These are phyloP conservation scores for Neodidymelliopsis sp. DNA, from an alignment of 2,329 filamentous ascomycete species.

Conservation along the genomic window DNA sequence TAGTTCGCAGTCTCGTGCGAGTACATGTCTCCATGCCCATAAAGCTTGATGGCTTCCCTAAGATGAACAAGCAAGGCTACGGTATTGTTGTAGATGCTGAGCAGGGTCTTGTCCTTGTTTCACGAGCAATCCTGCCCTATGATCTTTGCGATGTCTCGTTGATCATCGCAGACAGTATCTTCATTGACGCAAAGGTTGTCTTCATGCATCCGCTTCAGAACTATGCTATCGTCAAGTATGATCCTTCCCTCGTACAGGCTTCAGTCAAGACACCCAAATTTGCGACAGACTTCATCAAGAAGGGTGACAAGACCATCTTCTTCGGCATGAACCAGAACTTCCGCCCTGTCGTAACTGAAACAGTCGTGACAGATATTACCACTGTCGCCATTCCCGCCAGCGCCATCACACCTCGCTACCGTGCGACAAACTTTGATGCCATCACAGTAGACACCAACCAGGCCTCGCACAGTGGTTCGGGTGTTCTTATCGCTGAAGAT, in stretches of 20 bases:
- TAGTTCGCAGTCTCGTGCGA: slow-evolving; percentile 93
- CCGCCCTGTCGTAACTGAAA: slow-evolving; percentile 90
- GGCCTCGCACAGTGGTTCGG: slow-evolving; percentile 89
- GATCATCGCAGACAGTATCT: slow-evolving; percentile 95
- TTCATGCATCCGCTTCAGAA: slow-evolving; percentile 98
- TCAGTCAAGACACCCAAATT: slow-evolving; percentile 90
- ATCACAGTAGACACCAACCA: slow-evolving; percentile 96
- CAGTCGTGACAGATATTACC: slow-evolving; percentile 95
- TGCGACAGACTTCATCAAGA: slow-evolving; percentile 81
- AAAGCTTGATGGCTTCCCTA: slow-evolving; percentile 97
- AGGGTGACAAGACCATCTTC: slow-evolving; percentile 94
- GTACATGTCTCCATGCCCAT: slow-evolving; percentile 92
- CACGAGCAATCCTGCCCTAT: slow-evolving; percentile 91
- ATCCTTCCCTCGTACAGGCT: slow-evolving; percentile 89
- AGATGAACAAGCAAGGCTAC: slow-evolving; percentile 92
- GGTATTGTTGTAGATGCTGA: slow-evolving; percentile 97
- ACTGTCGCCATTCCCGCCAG: slow-evolving; percentile 96
- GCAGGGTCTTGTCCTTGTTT: slow-evolving; percentile 93
- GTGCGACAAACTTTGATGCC: slow-evolving; percentile 94
- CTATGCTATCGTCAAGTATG: slow-evolving; percentile 94
- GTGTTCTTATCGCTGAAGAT: slow-evolving; percentile 87
- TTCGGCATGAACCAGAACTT: slow-evolving; percentile 98
- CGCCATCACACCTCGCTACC: slow-evolving; percentile 86
- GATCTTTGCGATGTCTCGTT: slow-evolving; percentile 96
- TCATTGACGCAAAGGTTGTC: slow-evolving; percentile 90